These are phyloP conservation scores for Buddleja alternifolia DNA, from an alignment of 257 asterid genomes.

Conservation along the genomic window DNA sequence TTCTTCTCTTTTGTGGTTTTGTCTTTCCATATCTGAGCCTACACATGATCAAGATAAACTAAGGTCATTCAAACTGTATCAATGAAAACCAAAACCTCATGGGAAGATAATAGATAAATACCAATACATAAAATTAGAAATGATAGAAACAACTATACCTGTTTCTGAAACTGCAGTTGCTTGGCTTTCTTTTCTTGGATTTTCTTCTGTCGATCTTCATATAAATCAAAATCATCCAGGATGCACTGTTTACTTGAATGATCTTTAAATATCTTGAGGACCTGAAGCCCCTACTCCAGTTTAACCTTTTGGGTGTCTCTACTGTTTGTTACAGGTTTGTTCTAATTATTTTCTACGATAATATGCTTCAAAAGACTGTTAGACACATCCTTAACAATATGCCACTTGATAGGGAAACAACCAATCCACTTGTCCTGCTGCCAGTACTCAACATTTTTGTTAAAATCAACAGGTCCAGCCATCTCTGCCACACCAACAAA, in stretches of 20 bases:
- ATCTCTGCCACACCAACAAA: slow-evolving; percentile 59
- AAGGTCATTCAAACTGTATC: background rate
- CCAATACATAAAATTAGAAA: too few species aligned
- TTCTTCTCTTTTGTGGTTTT: slow-evolving; percentile 31
- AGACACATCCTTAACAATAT: slow-evolving; percentile 56
- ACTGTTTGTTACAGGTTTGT: slow-evolving; percentile 53
- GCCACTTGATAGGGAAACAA: slow-evolving; percentile 58
- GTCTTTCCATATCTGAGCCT: slow-evolving; percentile 35
- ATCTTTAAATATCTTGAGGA: slow-evolving; percentile 48
- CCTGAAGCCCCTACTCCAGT: slow-evolving; percentile 45
- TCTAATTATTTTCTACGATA: slow-evolving; percentile 47
- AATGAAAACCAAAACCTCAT: background rate
- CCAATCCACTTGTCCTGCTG: too few species aligned
- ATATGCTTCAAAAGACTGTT: slow-evolving; percentile 46
- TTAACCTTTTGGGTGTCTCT: slow-evolving; percentile 54
- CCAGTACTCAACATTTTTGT: slow-evolving; percentile 53
- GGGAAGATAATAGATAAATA: background rate
- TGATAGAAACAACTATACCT: slow-evolving; percentile 11
- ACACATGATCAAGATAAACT: background rate
- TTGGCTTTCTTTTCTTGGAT: slow-evolving; percentile 43
- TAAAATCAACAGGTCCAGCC: slow-evolving; percentile 56
- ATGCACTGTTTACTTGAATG: slow-evolving; percentile 45
- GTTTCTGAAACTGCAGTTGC: slow-evolving; percentile 35
- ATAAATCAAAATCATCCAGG: too few species aligned
- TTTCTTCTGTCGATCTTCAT: slow-evolving; percentile 48